A percentile compares a stretch with the other conserved stretches of the same genome.
These are phyloP conservation scores for Argentina anserina DNA, from an alignment of 306 rosid species.

Conservation along the genomic window DNA sequence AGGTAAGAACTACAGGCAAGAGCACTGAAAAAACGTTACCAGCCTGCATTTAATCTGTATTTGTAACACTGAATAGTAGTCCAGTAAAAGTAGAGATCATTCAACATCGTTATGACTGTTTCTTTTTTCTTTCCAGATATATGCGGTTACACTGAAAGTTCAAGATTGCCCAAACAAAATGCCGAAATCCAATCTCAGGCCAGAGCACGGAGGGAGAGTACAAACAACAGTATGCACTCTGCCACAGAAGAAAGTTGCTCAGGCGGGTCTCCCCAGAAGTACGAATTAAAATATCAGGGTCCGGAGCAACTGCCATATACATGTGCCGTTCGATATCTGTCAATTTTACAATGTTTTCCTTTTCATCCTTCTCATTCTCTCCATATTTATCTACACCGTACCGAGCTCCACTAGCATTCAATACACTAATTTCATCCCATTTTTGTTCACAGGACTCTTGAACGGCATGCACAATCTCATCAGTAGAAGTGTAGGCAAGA, in stretches of 20 bases:
- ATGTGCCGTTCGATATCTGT: constrained; percentile 40
- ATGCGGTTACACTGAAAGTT: constrained; percentile 36
- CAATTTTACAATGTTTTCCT: constrained; percentile 18
- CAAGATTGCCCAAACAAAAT: constrained; percentile 37
- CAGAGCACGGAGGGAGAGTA: constrained; percentile 39
- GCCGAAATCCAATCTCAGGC: constrained; percentile 46
- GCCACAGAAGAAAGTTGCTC: constrained; percentile 56
- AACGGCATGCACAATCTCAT: constrained; percentile 49
- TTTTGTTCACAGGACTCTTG: constrained; percentile 35
- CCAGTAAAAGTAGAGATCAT: not conserved
- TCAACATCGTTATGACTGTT: constrained; percentile 16
- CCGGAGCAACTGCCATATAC: constrained; percentile 33
- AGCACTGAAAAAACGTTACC: not conserved
- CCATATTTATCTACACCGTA: constrained; percentile 21
- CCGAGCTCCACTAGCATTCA: constrained; percentile 17
- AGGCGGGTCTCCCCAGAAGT: constrained; percentile 45
- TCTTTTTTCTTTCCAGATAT: constrained; percentile 41
- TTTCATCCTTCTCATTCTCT: constrained; percentile 25
- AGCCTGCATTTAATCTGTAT: not conserved
- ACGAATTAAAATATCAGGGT: constrained; percentile 38
- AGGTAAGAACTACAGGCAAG: not conserved
- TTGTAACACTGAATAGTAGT: not conserved
- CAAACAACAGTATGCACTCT: constrained; percentile 30
- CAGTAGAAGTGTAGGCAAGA: constrained; percentile 40
- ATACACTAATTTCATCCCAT: constrained; percentile 26